These are phyloP conservation scores for Alternaria panax DNA, from an alignment of 2,329 filamentous ascomycete species.

Conservation along the genomic window DNA sequence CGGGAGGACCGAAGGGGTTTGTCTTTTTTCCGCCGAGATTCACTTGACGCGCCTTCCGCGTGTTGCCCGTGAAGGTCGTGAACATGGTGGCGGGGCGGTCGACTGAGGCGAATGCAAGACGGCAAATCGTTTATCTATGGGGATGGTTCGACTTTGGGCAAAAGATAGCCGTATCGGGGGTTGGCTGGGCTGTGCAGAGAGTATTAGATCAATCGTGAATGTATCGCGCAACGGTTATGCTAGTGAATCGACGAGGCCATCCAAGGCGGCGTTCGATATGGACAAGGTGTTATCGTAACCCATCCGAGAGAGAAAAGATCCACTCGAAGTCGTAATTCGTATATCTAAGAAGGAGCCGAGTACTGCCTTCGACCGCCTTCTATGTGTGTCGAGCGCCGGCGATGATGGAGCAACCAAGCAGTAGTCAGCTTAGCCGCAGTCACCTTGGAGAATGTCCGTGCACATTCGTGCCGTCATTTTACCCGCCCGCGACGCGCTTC, in stretches of 20 bases:
- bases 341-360: background rate
- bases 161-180: no score
- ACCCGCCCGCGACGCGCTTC: background rate
- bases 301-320: background rate
- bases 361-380: conserved; percentile 16
- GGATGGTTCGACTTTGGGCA: no score
- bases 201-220: conserved; percentile 13
- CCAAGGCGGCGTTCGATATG: conserved; percentile 2
- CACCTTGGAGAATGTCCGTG: conserved; percentile 14
- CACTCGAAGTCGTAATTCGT: background rate
- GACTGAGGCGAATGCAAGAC: background rate
- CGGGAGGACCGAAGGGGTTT: conserved; percentile 76
- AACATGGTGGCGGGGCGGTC: conserved; percentile 69
- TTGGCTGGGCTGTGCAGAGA: background rate
- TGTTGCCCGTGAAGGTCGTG: conserved; percentile 87
- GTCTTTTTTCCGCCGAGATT: conserved; percentile 86
- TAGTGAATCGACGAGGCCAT: conserved; percentile 5
- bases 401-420: conserved; percentile 9
- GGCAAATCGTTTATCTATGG: no score
- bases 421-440: conserved; percentile 17
- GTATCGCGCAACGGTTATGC: conserved; percentile 4
- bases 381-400: conserved; percentile 8
- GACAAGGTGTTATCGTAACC: background rate
- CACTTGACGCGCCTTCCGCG: conserved; percentile 85
- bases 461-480: conserved; percentile 13